These are phyloP conservation scores for Phaeomoniella chlamydospora DNA, from an alignment of 2,329 filamentous ascomycete genomes.

Conservation along the genomic window DNA sequence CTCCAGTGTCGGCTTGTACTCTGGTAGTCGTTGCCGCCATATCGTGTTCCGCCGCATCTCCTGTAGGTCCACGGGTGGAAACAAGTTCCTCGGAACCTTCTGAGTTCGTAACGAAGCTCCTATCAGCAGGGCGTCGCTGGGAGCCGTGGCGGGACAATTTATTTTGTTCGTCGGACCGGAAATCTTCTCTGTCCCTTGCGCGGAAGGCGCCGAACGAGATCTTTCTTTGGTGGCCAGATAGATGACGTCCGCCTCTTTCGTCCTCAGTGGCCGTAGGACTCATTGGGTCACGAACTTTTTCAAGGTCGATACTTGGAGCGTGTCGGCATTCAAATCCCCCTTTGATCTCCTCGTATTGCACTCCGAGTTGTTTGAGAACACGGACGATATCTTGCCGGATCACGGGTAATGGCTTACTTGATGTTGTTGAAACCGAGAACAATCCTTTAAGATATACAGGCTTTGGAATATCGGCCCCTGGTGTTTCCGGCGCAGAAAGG, in stretches of 20 bases:
- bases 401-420: conserved; percentile 70
- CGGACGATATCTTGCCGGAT: conserved; percentile 85
- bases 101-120: conserved; percentile 69
- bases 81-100: conserved; percentile 70
- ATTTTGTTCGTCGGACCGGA: conserved; percentile 49
- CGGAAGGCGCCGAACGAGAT: conserved; percentile 71
- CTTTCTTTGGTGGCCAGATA: conserved; percentile 52
- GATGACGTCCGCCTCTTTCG: conserved; percentile 27
- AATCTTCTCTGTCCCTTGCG: conserved; percentile 48
- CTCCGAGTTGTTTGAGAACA: conserved; percentile 71
- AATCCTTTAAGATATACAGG: conserved; percentile 92
- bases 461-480: conserved; percentile 63
- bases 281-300: conserved; percentile 47
- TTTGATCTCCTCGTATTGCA: conserved; percentile 85
- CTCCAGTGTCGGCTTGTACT: conserved; percentile 77
- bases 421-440: conserved; percentile 94
- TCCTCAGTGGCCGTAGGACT: conserved; percentile 34
- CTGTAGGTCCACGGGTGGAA: conserved; percentile 25
- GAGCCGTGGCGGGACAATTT: conserved; percentile 24
- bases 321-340: conserved; percentile 87
- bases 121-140: conserved; percentile 40
- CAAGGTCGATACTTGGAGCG: conserved; percentile 74
- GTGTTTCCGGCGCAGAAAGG: conserved; percentile 21
- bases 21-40: conserved; percentile 84
- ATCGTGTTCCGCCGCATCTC: conserved; percentile 39